A percentile compares a stretch with the other conserved stretches of the same genome.
Evolutionary conservation across 345 rosid species (phyloP).

Genomic region (Eucalyptus rudis): DNA sequence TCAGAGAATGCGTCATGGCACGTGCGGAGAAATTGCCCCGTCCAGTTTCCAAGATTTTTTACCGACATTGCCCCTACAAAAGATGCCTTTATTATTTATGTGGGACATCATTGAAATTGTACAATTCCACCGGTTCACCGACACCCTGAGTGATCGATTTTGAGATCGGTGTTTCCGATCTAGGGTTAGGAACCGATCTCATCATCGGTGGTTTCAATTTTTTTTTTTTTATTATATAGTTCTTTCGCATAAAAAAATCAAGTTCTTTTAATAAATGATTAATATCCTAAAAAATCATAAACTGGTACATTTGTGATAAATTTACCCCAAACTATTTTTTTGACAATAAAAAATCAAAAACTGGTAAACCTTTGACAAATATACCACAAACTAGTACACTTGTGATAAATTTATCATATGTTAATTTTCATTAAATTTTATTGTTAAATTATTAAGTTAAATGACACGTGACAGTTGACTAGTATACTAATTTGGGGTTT

Average conservation of each 20-base stretch:
- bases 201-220: neutral
- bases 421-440: too few relatives aligned
- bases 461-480: too few relatives aligned
- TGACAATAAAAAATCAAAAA: too few relatives aligned
- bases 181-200: accelerated
- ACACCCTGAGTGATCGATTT: neutral
- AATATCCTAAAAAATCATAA: too few relatives aligned
- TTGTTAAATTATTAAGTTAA: too few relatives aligned
- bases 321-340: too few relatives aligned
- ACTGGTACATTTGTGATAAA: too few relatives aligned
- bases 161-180: accelerated
- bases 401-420: too few relatives aligned
- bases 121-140: neutral
- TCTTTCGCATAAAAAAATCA: neutral
- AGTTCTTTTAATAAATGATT: neutral
- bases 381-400: too few relatives aligned
- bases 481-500: too few relatives aligned
- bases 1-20: neutral
- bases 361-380: too few relatives aligned
- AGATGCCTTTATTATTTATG: neutral
- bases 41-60: neutral
- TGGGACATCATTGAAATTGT: neutral
- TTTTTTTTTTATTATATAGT: neutral
- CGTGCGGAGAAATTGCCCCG: neutral
- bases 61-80: neutral